A percentile compares a stretch with the other conserved stretches of the same genome.
phyloP scores from a whole-genome alignment of 164 flowering plant genomes.

The Umbilicus rupestris region DNA sequence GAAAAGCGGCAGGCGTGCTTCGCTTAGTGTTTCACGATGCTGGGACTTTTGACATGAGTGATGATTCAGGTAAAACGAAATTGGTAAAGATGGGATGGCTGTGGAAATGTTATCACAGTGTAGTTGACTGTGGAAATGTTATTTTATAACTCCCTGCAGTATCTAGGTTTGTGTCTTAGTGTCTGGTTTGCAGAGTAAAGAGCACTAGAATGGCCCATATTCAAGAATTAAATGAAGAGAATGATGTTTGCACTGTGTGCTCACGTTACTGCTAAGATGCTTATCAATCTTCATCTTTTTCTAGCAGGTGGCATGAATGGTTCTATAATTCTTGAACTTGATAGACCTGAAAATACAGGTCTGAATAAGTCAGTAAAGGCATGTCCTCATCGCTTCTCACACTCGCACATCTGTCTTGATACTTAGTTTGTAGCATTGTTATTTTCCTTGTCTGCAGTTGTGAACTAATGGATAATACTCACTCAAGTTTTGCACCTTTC shows the following conservation, averaged over 20 bases:
- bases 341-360: slow-evolving; percentile 80
- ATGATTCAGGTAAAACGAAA: slow-evolving; percentile 52
- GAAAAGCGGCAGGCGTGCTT: slow-evolving; percentile 84
- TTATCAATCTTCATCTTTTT: background rate
- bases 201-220: background rate
- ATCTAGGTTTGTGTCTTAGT: no score
- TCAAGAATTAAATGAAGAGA: background rate
- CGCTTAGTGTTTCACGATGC: slow-evolving; percentile 95
- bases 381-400: slow-evolving; percentile 8
- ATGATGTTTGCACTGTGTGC: background rate
- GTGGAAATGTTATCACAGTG: no score
- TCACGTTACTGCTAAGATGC: background rate
- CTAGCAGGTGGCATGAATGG: slow-evolving; percentile 95
- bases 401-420: background rate
- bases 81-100: background rate
- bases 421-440: background rate
- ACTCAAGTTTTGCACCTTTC: background rate
- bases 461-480: background rate
- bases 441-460: background rate
- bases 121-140: background rate
- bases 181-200: no score
- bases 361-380: slow-evolving; percentile 74
- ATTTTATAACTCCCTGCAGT: no score
- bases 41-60: slow-evolving; percentile 67
- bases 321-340: slow-evolving; percentile 76